Base-by-base conservation (phyloP, 352 stramenopile species). In the Phytophthora ohioensis region DNA sequence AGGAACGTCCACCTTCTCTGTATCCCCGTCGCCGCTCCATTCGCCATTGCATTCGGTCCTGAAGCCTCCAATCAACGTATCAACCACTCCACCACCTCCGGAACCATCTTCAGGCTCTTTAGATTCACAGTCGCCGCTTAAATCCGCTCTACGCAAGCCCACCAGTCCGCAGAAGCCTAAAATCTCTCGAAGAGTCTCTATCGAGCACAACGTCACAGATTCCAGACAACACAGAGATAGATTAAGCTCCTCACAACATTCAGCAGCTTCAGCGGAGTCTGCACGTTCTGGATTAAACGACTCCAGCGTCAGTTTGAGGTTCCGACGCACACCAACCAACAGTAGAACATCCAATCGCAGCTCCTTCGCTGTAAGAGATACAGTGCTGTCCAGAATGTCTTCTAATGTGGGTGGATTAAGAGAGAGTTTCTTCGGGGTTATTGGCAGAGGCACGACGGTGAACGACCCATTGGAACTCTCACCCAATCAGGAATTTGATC, bases 391-490 rank as follows among this genome's bases (percentile, higher is more conserved):
- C 30, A 67, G 80, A 31, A 73, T 87, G 52, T 85, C 79, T 0
- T 85, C 76, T 5, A 76, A 74, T 32, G 71, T 84, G 0, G 74
- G 66, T 1, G 58, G 57, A 30, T 43, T 94, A 13, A 68, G 86
- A 10, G 84, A 94, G 35, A 90, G 82, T 32, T 89, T 93, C 64
- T 92, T 94, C 56, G 82, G 82, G 12, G 64, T 39, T 3, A 67
- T 78, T 21, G 69, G 73, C 5, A 51, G 69, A 15, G 70, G 67
- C 8, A 43, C 54, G 1, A 67, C 65, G 0, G 49, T 61, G 3
- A 60, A 73, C 8, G 86, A 94, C 45, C 82, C 86, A 30, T 64
- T 94, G 32, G 71, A 90, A 17, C 69, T 91, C n/a, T 91, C 84
- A 5, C 74, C 84, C 0, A 75, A 82, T 31, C 82, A 92, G 45